phyloP scores from a whole-genome alignment of 2,329 filamentous ascomycete species.

The Lachnellula occidentalis region DNA sequence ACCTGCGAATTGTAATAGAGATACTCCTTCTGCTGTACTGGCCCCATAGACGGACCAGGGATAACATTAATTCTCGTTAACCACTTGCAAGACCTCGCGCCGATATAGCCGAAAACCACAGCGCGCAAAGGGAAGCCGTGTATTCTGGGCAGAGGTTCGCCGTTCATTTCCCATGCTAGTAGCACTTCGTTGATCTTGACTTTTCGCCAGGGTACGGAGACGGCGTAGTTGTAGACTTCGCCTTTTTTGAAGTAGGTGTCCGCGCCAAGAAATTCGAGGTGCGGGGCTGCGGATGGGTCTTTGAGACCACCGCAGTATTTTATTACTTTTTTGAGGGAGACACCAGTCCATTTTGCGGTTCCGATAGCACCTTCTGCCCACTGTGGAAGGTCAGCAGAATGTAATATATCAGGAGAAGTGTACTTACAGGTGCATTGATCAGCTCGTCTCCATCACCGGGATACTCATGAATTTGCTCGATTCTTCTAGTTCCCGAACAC shows the following conservation, averaged over 20 bases:
- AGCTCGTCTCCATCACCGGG: constrained; percentile 62
- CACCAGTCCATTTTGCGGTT: constrained; percentile 57
- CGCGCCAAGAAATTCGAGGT: constrained; percentile 64
- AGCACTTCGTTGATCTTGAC: constrained; percentile 62
- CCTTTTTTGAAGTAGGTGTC: constrained; percentile 68
- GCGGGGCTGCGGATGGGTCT: constrained; percentile 41
- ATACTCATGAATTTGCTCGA: constrained; percentile 63
- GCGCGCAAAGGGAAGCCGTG: constrained; percentile 61
- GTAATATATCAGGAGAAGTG: neutral
- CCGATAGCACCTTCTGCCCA: constrained; percentile 66
- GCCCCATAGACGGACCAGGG: constrained; percentile 47
- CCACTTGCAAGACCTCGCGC: constrained; percentile 66
- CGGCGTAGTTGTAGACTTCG: constrained; percentile 60
- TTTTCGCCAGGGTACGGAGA: constrained; percentile 62
- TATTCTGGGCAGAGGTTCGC: constrained; percentile 53
- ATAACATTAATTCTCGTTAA: constrained; percentile 59
- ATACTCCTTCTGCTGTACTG: constrained; percentile 61
- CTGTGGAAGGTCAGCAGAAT: neutral
- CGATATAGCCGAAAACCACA: constrained; percentile 60
- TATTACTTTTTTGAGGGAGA: constrained; percentile 64
- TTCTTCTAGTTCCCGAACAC: constrained; percentile 62
- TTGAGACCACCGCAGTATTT: constrained; percentile 61
- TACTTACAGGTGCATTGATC: constrained; percentile 32
- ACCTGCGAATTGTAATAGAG: constrained; percentile 62
- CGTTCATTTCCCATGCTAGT: constrained; percentile 64